Evolutionary conservation across 306 rosid species (phyloP).

Genomic region (Cicer yamashitae): DNA sequence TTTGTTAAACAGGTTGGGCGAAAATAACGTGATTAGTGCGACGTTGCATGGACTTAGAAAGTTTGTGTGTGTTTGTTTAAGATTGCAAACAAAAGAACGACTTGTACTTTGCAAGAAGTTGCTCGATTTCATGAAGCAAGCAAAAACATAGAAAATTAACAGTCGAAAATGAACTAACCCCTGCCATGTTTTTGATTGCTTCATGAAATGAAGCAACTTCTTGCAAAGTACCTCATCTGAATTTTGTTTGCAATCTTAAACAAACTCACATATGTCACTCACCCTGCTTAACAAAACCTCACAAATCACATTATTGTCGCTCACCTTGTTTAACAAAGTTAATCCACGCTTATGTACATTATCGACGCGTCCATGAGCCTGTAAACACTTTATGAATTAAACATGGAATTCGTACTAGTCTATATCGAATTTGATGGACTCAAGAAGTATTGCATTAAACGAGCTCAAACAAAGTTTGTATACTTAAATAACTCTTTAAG

Average conservation of each 20-base stretch:
- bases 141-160: too few species aligned
- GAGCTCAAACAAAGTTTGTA: neutral
- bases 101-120: neutral
- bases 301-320: too few species aligned
- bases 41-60: too few species aligned
- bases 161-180: too few species aligned
- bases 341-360: neutral
- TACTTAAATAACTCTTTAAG: neutral
- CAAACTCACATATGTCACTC: neutral
- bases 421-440: too few species aligned
- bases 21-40: too few species aligned
- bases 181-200: too few species aligned
- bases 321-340: too few species aligned
- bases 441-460: neutral
- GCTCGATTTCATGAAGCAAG: too few species aligned
- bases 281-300: neutral
- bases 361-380: neutral
- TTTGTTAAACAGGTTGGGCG: neutral
- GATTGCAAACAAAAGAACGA: too few species aligned
- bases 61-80: neutral
- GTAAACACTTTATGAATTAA: neutral
- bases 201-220: too few species aligned
- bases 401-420: neutral
- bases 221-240: neutral
- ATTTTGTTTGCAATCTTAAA: too few species aligned